A percentile compares a stretch with the other conserved stretches of the same genome.
Evolutionary conservation across 2,329 filamentous ascomycete genomes (phyloP).

Genomic region (Drechmeria coniospora): DNA sequence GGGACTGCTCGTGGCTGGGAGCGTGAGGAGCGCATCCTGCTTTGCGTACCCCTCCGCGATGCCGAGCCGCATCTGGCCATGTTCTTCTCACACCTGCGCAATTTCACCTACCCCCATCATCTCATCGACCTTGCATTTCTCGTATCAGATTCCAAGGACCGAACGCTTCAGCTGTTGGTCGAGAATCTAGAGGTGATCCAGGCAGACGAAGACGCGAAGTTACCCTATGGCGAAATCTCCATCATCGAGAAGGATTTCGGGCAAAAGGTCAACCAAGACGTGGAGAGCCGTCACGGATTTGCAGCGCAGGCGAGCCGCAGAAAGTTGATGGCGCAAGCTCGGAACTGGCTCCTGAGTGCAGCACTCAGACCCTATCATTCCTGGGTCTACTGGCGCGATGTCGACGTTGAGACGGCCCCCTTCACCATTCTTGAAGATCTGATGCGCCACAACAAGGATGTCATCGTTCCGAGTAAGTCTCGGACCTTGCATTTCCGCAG

Average conservation of each 20-base stretch:
- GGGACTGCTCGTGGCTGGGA: constrained; percentile 92
- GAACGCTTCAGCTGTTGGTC: constrained; percentile 62
- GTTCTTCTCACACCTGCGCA: constrained; percentile 96
- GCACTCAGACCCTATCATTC: constrained; percentile 88
- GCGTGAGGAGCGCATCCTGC: constrained; percentile 81
- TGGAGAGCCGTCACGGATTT: constrained; percentile 94
- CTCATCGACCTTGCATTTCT: constrained; percentile 93
- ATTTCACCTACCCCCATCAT: constrained; percentile 94
- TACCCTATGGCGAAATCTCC: constrained; percentile 87
- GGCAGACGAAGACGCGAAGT: constrained; percentile 58
- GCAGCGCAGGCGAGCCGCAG: constrained; percentile 84
- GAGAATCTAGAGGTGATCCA: constrained; percentile 67
- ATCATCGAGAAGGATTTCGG: constrained; percentile 99
- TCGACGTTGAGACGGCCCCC: constrained; percentile 92
- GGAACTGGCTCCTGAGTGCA: constrained; percentile 92
- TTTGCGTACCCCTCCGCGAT: constrained; percentile 89
- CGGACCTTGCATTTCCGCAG: not conserved
- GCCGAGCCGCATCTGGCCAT: constrained; percentile 83
- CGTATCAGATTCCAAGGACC: constrained; percentile 93
- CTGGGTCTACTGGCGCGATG: constrained; percentile 99
- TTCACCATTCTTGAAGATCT: constrained; percentile 94
- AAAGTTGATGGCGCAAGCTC: constrained; percentile 94
- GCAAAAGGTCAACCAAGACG: constrained; percentile 93
- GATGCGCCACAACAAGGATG: constrained; percentile 97
- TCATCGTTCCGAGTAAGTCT: constrained; percentile 88